These are phyloP conservation scores for Oligophagozyma castellii DNA, from an alignment of 1,139 yeast genomes.

Conservation along the genomic window DNA sequence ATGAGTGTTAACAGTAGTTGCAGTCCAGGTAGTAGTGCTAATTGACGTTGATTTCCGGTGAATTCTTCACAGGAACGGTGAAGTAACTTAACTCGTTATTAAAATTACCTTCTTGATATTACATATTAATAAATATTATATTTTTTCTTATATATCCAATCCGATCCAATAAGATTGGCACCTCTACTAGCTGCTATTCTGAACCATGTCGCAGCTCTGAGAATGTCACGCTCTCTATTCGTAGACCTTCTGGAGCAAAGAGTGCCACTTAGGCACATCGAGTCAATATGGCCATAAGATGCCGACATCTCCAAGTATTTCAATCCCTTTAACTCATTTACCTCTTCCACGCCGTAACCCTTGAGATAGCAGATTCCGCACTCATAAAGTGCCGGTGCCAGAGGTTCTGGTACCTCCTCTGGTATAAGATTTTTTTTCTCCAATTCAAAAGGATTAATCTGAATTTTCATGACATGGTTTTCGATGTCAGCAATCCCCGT, in stretches of 20 bases:
- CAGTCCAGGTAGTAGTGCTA: background rate
- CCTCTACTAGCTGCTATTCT: slow-evolving; percentile 57
- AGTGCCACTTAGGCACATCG: slow-evolving; percentile 61
- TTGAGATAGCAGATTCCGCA: slow-evolving; percentile 46
- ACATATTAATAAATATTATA: no score
- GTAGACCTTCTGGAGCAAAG: slow-evolving; percentile 50
- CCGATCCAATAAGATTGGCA: slow-evolving; percentile 50
- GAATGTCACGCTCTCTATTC: slow-evolving; percentile 43
- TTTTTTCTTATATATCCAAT: slow-evolving; percentile 69
- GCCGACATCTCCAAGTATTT: slow-evolving; percentile 54
- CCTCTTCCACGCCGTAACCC: slow-evolving; percentile 43
- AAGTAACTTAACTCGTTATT: background rate
- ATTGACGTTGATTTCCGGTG: background rate
- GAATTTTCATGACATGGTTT: slow-evolving; percentile 15
- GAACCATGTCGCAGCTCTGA: slow-evolving; percentile 59
- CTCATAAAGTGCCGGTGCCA: slow-evolving; percentile 37
- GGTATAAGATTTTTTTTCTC: slow-evolving; percentile 14
- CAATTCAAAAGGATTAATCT: slow-evolving; percentile 25
- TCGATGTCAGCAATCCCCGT: slow-evolving; percentile 24
- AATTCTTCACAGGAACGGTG: background rate
- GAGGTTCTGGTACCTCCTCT: slow-evolving; percentile 19
- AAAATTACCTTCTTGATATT: slow-evolving; percentile 17
- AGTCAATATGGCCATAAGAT: slow-evolving; percentile 52
- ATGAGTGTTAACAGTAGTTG: no score
- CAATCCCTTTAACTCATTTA: slow-evolving; percentile 45